Base-by-base conservation (phyloP, 2,329 filamentous ascomycete genomes). In the Microcera coccophila region DNA sequence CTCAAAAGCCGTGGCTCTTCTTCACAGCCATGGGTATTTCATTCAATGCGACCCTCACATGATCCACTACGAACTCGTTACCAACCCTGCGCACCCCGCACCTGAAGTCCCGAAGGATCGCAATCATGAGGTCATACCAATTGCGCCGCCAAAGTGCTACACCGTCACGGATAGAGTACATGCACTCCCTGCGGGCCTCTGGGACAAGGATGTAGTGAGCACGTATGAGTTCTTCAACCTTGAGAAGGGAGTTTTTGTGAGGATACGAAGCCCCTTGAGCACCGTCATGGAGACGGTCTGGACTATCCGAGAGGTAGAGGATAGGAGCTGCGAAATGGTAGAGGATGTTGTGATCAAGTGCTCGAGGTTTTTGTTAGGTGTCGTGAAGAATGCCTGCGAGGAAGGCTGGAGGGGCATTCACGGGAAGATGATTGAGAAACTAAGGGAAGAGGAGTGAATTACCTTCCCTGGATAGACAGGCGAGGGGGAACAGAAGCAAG, bases 201-300 rank as follows among this genome's bases (percentile, higher is more conserved):
- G 74, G 75, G 74, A 76, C 54, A 72, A 68, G 39, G 71, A 73
- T 36, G 72, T 79, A 5, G 67, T 73, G 39, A 78, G 75, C 62
- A 70, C 60, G 5, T 76, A 76, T 54, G 76, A 79, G 60, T 74
- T 79, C 47, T 71, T 73, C 15, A 61, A 76, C 47, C 61, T 73
- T 15, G 62, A 63, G n/a, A 65, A 60, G 20, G 77, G 77, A 15
- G 53, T 76, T 5, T 79, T 77, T 56, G 71, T 76, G 32, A 62
- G 75, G 9, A 72, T 79, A 41, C 64, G 63, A 33, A 74, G 73
- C 31, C 75, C 76, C 16, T 53, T 80, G 58, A 68, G 65, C 34
- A 63, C 77, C 24, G 60, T 73, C 3, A 72, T 80, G 67, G 76
- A 81, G 58, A 76, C 75, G 14, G 55, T 67, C 14, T 81, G 76